Conservation (phyloP, 2,329 filamentous ascomycete genomes). For the Xenoacremonium recifei region DNA sequence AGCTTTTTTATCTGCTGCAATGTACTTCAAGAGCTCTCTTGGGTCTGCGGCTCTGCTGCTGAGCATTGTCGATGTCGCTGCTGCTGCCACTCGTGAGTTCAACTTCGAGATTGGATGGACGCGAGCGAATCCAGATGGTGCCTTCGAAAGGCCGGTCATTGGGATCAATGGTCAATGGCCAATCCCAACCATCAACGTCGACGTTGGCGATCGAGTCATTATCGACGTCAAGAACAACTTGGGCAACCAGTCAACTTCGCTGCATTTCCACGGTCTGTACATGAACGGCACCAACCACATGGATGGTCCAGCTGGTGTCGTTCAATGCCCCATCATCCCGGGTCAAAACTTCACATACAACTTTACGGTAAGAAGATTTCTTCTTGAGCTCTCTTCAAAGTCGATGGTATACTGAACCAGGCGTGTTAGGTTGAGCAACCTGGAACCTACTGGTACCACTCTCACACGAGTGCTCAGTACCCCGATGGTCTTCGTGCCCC, state of each 20-base stretch:
- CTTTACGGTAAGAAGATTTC: constrained; percentile 53
- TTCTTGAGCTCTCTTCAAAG: neutral
- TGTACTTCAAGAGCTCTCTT: constrained; percentile 15
- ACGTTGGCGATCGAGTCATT: constrained; percentile 60
- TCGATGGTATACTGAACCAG: constrained; percentile 3
- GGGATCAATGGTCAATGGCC: constrained; percentile 79
- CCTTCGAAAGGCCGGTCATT: constrained; percentile 61
- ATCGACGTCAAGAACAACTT: constrained; percentile 59
- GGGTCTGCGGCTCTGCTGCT: constrained; percentile 17
- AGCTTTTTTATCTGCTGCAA: constrained; percentile 7
- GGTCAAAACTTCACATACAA: constrained; percentile 67
- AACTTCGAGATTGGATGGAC: constrained; percentile 74
- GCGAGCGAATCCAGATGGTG: constrained; percentile 67
- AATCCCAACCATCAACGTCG: constrained; percentile 62
- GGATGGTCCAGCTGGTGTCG: constrained; percentile 67
- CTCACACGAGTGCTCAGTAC: constrained; percentile 65
- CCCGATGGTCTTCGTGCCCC: constrained; percentile 67
- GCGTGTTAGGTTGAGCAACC: constrained; percentile 58
- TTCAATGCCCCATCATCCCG: constrained; percentile 65
- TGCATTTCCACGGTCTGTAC: constrained; percentile 71
- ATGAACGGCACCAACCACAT: constrained; percentile 66
- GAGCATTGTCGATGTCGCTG: constrained; percentile 16
- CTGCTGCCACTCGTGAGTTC: constrained; percentile 49
- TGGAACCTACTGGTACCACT: constrained; percentile 80
- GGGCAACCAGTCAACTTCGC: constrained; percentile 60